These are phyloP conservation scores for Podaxis carcinomalis DNA, from an alignment of 768 basidiomycete species.

Conservation along the genomic window DNA sequence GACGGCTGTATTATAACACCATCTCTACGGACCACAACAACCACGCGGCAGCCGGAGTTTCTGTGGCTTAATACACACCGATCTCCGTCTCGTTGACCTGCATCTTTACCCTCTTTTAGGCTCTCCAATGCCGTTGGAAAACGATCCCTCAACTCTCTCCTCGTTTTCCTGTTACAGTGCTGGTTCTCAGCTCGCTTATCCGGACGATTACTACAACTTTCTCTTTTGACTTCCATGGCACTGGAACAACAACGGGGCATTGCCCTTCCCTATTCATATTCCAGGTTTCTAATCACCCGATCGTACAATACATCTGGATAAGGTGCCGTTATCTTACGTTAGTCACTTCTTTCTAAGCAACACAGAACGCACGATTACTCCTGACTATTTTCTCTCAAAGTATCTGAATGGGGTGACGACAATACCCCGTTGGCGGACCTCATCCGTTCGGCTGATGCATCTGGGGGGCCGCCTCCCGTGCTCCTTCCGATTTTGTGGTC, in stretches of 20 bases:
- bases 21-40: slow-evolving; percentile 20
- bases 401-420: not conserved
- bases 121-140: not conserved
- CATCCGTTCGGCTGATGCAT: not conserved
- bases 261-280: not conserved
- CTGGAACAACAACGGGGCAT: not conserved
- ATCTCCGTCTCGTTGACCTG: not conserved
- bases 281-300: not conserved
- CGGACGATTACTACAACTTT: not conserved
- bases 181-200: slow-evolving; percentile 4
- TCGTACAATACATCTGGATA: not conserved
- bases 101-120: not conserved
- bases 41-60: not conserved
- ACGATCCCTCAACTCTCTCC: not conserved
- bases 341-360: not conserved
- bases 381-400: not conserved
- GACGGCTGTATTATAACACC: slow-evolving; percentile 80
- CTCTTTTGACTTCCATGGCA: not conserved
- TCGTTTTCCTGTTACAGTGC: slow-evolving; percentile 1
- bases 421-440: not conserved
- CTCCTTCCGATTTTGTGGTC: not conserved
- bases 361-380: not conserved
- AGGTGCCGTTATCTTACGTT: slow-evolving; percentile 2
- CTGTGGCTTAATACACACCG: slow-evolving; percentile 3
- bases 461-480: not conserved